A percentile compares a stretch with the other conserved stretches of the same genome.
phyloP scores from a whole-genome alignment of 306 rosid species.

The Lathyrus aphaca region DNA sequence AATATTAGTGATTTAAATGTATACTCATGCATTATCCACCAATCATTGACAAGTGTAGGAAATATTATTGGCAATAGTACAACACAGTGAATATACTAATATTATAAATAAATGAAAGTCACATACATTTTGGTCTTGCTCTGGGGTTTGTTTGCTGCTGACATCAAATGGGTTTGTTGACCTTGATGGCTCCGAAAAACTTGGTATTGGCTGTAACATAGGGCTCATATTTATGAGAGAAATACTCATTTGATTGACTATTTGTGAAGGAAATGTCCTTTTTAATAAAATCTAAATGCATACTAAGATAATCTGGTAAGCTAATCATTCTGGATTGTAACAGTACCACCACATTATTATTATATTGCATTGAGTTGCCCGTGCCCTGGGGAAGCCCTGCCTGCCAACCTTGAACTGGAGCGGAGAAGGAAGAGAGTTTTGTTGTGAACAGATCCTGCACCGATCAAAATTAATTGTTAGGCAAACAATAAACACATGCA shows the following conservation, averaged over 20 bases:
- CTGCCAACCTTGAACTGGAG: conserved; percentile 80
- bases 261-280: conserved; percentile 11
- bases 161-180: conserved; percentile 87
- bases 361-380: conserved; percentile 67
- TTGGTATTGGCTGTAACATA: conserved; percentile 63
- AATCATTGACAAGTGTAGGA: conserved; percentile 18
- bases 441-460: conserved; percentile 76
- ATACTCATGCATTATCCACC: conserved; percentile 32
- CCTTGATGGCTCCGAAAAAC: conserved; percentile 59
- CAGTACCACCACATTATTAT: conserved; percentile 62
- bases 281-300: conserved; percentile 23
- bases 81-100: conserved; percentile 12
- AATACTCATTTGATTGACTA: conserved; percentile 19
- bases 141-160: conserved; percentile 52
- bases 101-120: conserved; percentile 34
- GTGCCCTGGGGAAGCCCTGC: conserved; percentile 67
- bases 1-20: conserved; percentile 24
- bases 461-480: conserved; percentile 41
- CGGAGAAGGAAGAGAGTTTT: conserved; percentile 58
- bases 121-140: conserved; percentile 66
- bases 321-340: conserved; percentile 39
- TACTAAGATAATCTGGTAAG: conserved; percentile 36
- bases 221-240: conserved; percentile 41
- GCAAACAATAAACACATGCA: conserved; percentile 36
- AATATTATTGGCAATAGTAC: conserved; percentile 27